Evolutionary conservation across 257 asterid genomes (phyloP), one percentile per base, ranked within the genome.

Genomic region (Solanum medicagineum): DNA sequence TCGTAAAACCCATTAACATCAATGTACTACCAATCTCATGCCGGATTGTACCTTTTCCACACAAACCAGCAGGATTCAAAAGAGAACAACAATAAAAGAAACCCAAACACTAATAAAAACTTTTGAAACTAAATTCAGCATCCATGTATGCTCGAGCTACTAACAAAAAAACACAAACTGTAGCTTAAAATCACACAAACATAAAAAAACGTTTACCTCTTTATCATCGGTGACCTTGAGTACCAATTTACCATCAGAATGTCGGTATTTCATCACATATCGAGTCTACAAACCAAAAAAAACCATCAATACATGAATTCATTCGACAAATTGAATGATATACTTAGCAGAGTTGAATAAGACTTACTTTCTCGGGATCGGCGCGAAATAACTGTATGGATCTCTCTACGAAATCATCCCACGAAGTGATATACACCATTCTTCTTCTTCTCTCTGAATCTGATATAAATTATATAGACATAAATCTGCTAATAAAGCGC

Each of bases 201-300:
- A 80, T 1, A n/a, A 42, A 7, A 56, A 44, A 24, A 7, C 0
- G 11, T 22, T 36, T 29, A 95, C 98, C 99, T 89, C 92, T 88
- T 88, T 94, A 87, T 95, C 91, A 84, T 93, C 96, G 13, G 98
- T 94, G 83, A 95, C 99, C 86, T 95, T 95, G n/a, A 95, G 94
- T 70, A 95, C 94, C 93, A 95, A 88, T 90, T 95, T 94, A 63
- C 98, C 98, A 29, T 94, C 99, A 65, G 95, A 92, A 79, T 94
- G 93, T 87, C 99, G 90, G 91, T 95, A 95, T 85, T 94, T 95
- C 98, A 95, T 92, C 84, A 83, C 83, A 81, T 94, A 95, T 42
- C 98, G 95, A 83, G 97, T 95, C 97, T 95, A 95, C 56, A 32
- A 59, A 80, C 36, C 36, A 45, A 75, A 83, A 62, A 66, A 15